Base-by-base conservation (phyloP, 495 filamentous ascomycete genomes). In the Hypoxylon fragiforme region DNA sequence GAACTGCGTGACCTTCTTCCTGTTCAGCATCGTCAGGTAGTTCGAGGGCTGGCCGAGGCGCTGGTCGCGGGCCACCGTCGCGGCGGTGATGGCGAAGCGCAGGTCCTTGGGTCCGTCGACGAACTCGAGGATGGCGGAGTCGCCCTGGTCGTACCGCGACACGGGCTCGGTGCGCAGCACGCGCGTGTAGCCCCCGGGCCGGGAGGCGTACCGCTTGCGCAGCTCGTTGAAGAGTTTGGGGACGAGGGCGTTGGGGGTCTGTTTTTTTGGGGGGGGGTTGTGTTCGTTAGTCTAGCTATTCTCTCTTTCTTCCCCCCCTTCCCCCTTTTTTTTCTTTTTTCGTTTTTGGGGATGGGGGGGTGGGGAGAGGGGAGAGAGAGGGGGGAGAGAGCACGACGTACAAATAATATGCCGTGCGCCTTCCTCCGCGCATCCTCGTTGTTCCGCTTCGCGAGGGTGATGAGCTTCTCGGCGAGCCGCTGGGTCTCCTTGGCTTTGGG, bases 401-500 rank as follows among this genome's bases (percentile, higher is more conserved):
- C 94, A 61, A 81, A 98, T 68, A 98, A 84, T 64, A 90, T 90
- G 36, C 78, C 78, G 56, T 85, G 66, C 9, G 89, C 91, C 43
- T 77, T 80, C 61, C 79, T 71, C 63, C 81, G 77, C 41, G 84
- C 82, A 1, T 87, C 85, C 56, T 92, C 85, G 16, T 90, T 91
- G 70, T 95, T 90, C 75, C 84, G 84, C 80, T 98, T 98, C 31
- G 85, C 92, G 54, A 95, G 73, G 7, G 92, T 96, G 59, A 98
- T 90, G 52, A 96, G 79, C 76, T 92, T 91, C 65, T 98, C 94
- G 30, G 94, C 94, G 20, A 97, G 70, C 1, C 87, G 81, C 71
- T 97, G 94, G 36, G 94, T 88, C 76, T 98, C 94, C 72, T 97
- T 98, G 22, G 94, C 94, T 75, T 97, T 97, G 69, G 83, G 83